These are phyloP conservation scores for Yarrowia deformans DNA, from an alignment of 805 yeast species.

Conservation along the genomic window DNA sequence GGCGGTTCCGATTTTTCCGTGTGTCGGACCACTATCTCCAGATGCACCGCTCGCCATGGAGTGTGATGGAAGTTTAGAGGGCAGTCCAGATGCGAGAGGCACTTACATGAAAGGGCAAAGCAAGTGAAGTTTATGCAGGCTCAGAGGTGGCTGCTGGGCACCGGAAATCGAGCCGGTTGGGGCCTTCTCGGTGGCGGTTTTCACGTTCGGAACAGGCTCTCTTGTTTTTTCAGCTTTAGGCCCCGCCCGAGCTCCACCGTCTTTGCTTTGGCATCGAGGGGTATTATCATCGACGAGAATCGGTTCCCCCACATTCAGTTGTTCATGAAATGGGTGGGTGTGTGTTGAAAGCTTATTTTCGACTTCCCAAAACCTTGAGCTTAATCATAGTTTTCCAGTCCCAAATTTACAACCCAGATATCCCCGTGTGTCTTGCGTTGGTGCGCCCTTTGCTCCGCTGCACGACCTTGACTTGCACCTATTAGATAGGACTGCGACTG, in stretches of 20 bases:
- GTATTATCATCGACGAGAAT: conserved; percentile 11
- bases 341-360: conserved; percentile 6
- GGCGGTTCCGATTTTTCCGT: background rate
- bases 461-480: conserved; percentile 24
- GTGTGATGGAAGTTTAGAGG: conserved; percentile 37
- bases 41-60: conserved; percentile 26
- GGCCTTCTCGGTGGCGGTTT: background rate
- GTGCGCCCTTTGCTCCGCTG: conserved; percentile 38
- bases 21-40: conserved; percentile 22
- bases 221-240: background rate
- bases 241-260: too few relatives aligned
- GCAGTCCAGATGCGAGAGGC: conserved; percentile 37
- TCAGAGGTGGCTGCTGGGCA: background rate
- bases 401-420: conserved; percentile 36
- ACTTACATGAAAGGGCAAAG: conserved; percentile 29
- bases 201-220: background rate
- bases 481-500: background rate
- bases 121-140: conserved; percentile 33
- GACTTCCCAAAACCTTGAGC: conserved; percentile 24
- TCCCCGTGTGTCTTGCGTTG: conserved; percentile 30
- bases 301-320: conserved; percentile 20
- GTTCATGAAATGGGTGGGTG: conserved; percentile 18
- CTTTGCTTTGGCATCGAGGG: background rate
- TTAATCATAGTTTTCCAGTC: conserved; percentile 31
- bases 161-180: background rate